Evolutionary conservation across 1,139 yeast species (phyloP).

Genomic region (Sugiyamaella novakii): DNA sequence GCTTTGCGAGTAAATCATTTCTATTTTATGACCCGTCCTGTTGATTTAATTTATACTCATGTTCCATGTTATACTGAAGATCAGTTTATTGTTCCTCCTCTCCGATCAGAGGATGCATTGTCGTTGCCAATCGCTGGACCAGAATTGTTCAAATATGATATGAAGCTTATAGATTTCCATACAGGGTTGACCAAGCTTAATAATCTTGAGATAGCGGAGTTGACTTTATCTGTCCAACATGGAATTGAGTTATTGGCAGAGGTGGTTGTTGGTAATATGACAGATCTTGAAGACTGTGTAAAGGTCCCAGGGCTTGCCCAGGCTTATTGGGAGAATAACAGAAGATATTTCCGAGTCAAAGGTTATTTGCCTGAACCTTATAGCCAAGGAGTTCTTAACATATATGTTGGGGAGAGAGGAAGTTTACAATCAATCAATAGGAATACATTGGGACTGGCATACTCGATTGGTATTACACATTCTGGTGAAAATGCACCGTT

Average conservation of each 20-base stretch:
- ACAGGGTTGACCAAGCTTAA: slow-evolving; percentile 72
- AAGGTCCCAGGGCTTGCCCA: slow-evolving; percentile 68
- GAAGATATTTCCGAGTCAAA: slow-evolving; percentile 73
- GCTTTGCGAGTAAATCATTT: slow-evolving; percentile 42
- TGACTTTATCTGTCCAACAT: slow-evolving; percentile 69
- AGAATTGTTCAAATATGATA: slow-evolving; percentile 62
- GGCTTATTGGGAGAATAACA: slow-evolving; percentile 65
- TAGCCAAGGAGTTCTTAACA: slow-evolving; percentile 69
- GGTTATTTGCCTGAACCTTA: slow-evolving; percentile 73
- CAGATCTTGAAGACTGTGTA: slow-evolving; percentile 39
- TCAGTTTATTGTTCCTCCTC: slow-evolving; percentile 84
- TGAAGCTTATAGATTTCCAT: slow-evolving; percentile 68
- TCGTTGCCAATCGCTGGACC: slow-evolving; percentile 85
- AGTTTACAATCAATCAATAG: slow-evolving; percentile 57
- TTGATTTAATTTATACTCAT: slow-evolving; percentile 77
- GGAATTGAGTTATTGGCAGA: slow-evolving; percentile 68
- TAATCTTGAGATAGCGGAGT: slow-evolving; percentile 77
- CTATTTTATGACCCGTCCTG: slow-evolving; percentile 78
- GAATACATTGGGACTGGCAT: slow-evolving; percentile 57
- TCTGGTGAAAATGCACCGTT: slow-evolving; percentile 60
- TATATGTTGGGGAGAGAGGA: slow-evolving; percentile 68
- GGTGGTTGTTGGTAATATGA: slow-evolving; percentile 40
- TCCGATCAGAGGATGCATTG: slow-evolving; percentile 75
- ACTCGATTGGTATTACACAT: slow-evolving; percentile 78
- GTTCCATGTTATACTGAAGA: slow-evolving; percentile 76